phyloP scores from a whole-genome alignment of 108 stramenopile genomes.

The Mayamaea pseudoterrestris region DNA sequence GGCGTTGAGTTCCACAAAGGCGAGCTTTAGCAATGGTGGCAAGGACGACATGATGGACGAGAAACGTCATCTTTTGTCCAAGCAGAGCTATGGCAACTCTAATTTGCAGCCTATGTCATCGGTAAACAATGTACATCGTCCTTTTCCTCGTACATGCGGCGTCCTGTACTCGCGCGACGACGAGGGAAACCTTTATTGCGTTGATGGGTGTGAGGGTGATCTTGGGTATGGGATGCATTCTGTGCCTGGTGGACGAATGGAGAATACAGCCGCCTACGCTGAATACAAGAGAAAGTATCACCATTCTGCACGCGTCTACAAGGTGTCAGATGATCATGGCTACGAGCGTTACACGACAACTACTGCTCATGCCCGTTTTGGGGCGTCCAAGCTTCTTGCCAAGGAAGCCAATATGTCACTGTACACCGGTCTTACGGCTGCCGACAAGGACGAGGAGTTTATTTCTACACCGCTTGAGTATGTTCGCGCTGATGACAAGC shows the following conservation, averaged over 20 bases:
- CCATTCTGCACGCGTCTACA: too few species aligned
- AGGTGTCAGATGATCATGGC: slow-evolving; percentile 19
- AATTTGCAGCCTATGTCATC: too few species aligned
- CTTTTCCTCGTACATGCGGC: slow-evolving; percentile 65
- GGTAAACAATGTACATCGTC: too few species aligned
- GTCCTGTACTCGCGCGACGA: slow-evolving; percentile 60
- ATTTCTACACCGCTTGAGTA: slow-evolving; percentile 18
- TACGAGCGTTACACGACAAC: slow-evolving; percentile 1
- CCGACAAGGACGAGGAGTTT: slow-evolving; percentile 2
- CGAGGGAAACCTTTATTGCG: slow-evolving; percentile 48
- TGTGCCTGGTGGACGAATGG: slow-evolving; percentile 67
- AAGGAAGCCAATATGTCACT: background rate
- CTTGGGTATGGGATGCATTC: slow-evolving; percentile 71
- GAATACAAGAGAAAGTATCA: too few species aligned
- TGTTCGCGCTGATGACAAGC: slow-evolving; percentile 50
- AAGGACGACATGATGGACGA: too few species aligned
- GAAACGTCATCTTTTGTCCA: too few species aligned
- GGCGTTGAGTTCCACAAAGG: slow-evolving; percentile 10
- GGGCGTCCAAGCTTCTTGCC: background rate
- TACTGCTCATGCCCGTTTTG: background rate
- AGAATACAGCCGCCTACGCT: slow-evolving; percentile 50
- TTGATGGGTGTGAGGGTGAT: slow-evolving; percentile 71
- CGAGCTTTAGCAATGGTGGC: slow-evolving; percentile 9
- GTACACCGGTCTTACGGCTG: background rate
- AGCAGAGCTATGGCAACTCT: too few species aligned